Base-by-base conservation (phyloP, 371 early-diverging fungal species). In the Syncephalis plumigaleata region DNA sequence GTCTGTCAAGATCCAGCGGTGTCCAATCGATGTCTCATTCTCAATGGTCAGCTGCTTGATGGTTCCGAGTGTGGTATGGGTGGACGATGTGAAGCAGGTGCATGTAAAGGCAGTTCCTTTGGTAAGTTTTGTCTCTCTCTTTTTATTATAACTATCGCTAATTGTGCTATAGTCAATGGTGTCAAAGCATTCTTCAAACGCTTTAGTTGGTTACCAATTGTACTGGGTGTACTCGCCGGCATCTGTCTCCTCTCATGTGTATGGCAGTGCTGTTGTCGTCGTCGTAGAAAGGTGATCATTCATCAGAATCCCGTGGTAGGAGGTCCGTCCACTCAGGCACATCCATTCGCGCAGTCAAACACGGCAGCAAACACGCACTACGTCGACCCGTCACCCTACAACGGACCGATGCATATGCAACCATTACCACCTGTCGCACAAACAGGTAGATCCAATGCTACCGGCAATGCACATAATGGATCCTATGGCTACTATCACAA, bases 61-160 rank as follows among this genome's bases (percentile, higher is more conserved):
- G 95, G 92, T 21, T 84, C 91, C 0, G 67, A 81, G 0, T 94
- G 95, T 55, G 92, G 91, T 5, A 59, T 66, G 49, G 70, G 66
- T 27, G 86, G 84, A 8, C 48, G 53, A 17, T 87, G 85, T 48
- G 56, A 55, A 4, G 40, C 54, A 1, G 74, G 75, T 4, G 18
- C 20, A 2, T 79, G 77, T 55, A 46, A 53, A 2, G 57, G 64
- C 21, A 68, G 72, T 5, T 63, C 64, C 17, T 44, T 63, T 31
- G 52, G 74, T 67, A 66, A 63, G 61, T 55, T 18, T n/a, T n/a
- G n/a, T n/a, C n/a, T n/a, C n/a, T n/a, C n/a, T n/a, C n/a, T n/a
- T n/a, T n/a, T n/a, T n/a, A n/a, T n/a, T n/a, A n/a, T n/a, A n/a
- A n/a, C n/a, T n/a, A n/a, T n/a, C n/a, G n/a, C n/a, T n/a, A n/a